Evolutionary conservation across 225 moss, liverwort and hornwort genomes (phyloP), one percentile per base, ranked within the genome.

Genomic region (Climacium dendroides): DNA sequence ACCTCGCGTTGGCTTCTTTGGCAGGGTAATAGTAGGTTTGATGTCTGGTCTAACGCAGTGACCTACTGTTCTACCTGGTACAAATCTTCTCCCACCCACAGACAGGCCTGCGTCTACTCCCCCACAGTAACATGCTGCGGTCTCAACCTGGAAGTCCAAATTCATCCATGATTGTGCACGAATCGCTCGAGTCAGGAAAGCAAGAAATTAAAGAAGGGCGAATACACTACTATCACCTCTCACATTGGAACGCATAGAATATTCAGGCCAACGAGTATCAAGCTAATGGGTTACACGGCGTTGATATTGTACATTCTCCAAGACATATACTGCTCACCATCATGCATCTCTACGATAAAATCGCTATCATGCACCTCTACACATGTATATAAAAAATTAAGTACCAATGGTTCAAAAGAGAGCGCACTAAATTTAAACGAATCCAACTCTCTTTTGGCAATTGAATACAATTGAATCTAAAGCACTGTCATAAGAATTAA

Each of bases 111-210:
- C 97, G 87, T 99, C 99, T 85, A 97, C 97, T 92, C 94, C 94
- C 57, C 98, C 99, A 87, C 99, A 99, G 87, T 97, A 99, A 88
- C 99, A 99, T 87, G 97, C 97, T 90, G 99, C 96, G 64, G 97
- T 97, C 92, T 99, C 99, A 88, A 99, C 99, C 99, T 99, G 94
- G 47, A 86, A 72, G 88, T 80, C 72, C 89, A 89, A 76, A 92
- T 39, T 82, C 89, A 86, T 61, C 3, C 45, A 53, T 47, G 55
- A 78, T 57, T 78, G 59, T 66, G 64, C 79, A 64, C 87, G 79
- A 74, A 77, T 35, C 43, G 32, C 64, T 79, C 26, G 26, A n/a
- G 64, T 59, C 63, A 66, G 82, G 71, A 74, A 61, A 88, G 59
- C 26, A 78, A 87, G 35, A 84, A 84, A 43, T 6, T 28, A 48